Evolutionary conservation across 2,329 filamentous ascomycete species (phyloP).

Genomic region (Diaporthe nobilis): DNA sequence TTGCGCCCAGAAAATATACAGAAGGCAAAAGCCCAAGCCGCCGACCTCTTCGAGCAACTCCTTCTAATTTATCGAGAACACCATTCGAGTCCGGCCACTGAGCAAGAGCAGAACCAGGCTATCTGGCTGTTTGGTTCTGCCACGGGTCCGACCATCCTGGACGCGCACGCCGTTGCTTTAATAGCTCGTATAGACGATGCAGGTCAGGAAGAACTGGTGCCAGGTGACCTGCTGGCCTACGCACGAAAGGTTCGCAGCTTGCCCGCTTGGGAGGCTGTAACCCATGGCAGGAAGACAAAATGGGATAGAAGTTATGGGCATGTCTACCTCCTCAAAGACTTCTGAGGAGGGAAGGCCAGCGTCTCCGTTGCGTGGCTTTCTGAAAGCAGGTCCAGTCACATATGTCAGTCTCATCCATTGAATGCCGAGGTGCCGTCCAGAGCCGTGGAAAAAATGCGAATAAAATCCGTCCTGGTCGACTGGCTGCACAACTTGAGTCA

Average conservation of each 20-base stretch:
- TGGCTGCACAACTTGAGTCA: neutral
- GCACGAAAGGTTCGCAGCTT: constrained; percentile 20
- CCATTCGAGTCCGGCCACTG: neutral
- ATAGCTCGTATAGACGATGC: constrained; percentile 39
- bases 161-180: constrained; percentile 25
- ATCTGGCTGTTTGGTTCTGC: constrained; percentile 31
- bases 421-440: too few species aligned
- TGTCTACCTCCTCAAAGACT: constrained; percentile 1
- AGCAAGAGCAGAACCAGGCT: neutral
- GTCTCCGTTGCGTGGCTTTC: too few species aligned
- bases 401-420: neutral
- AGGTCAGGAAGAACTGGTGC: constrained; percentile 41
- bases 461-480: neutral
- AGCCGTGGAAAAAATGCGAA: neutral
- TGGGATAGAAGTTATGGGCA: constrained; percentile 34
- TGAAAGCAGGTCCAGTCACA: neutral
- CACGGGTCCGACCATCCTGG: constrained; percentile 28
- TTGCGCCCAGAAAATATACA: constrained; percentile 25
- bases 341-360: neutral
- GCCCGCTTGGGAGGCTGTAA: constrained; percentile 39
- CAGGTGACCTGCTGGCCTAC: constrained; percentile 39
- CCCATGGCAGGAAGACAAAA: constrained; percentile 41
- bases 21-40: constrained; percentile 31
- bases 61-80: neutral
- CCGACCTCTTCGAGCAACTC: constrained; percentile 27